phyloP scores from a whole-genome alignment of 495 filamentous ascomycete species.

The Penicilliopsis zonata region DNA sequence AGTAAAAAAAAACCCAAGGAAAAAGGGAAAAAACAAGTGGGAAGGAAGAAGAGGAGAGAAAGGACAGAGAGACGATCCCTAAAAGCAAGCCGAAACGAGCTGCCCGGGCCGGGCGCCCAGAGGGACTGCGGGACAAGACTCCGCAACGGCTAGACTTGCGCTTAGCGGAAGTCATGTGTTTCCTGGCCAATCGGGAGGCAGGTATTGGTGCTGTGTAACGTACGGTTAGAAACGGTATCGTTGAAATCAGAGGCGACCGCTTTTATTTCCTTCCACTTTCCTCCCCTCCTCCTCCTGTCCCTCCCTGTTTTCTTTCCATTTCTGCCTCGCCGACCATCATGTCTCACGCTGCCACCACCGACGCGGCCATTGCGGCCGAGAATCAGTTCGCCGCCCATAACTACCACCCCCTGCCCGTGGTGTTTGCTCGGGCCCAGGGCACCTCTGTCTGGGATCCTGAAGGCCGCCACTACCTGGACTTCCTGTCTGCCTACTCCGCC shows the following conservation, averaged over 20 bases:
- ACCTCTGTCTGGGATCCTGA: conserved; percentile 94
- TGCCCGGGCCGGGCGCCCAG: neutral
- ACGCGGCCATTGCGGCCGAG: conserved; percentile 68
- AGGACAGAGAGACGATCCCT: neutral
- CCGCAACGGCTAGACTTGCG: conserved; percentile 41
- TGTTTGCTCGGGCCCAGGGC: conserved; percentile 73
- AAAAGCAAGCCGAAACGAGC: too few relatives aligned
- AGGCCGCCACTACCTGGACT: conserved; percentile 93
- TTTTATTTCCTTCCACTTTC: conserved; percentile 2
- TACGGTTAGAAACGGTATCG: neutral
- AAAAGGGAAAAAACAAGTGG: neutral
- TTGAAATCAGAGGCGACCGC: neutral
- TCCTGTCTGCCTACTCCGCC: conserved; percentile 93
- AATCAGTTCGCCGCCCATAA: conserved; percentile 88
- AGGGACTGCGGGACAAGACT: neutral
- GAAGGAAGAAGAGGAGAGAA: conserved; percentile 2
- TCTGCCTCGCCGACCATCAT: conserved; percentile 17
- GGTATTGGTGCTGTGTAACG: neutral
- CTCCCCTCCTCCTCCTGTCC: conserved; percentile 8
- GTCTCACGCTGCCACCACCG: conserved; percentile 61
- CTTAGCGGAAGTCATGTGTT: too few relatives aligned
- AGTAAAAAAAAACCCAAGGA: too few relatives aligned
- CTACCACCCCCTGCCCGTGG: conserved; percentile 93
- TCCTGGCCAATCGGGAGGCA: neutral
- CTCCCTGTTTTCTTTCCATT: conserved; percentile 2